Evolutionary conservation across 257 asterid species (phyloP).

Genomic region (Ilex asprella): DNA sequence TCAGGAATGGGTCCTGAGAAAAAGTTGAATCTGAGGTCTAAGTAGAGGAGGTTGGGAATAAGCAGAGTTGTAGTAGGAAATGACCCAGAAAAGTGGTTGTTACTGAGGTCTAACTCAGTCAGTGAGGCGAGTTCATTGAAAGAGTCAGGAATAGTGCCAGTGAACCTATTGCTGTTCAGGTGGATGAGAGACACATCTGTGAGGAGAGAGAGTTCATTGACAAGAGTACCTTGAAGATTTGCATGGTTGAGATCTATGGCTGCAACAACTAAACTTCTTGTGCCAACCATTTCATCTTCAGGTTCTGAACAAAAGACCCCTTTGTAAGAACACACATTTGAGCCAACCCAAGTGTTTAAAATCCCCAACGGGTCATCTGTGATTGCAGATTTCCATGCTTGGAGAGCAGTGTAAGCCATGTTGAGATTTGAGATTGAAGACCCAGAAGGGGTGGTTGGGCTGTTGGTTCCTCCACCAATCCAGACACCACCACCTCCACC

Average conservation of each 20-base stretch:
- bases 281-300: slow-evolving; percentile 45
- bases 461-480: slow-evolving; percentile 28
- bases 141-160: slow-evolving; percentile 49
- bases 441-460: slow-evolving; percentile 23
- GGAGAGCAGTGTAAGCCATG: slow-evolving; percentile 59
- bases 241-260: slow-evolving; percentile 86
- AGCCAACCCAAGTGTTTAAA: slow-evolving; percentile 51
- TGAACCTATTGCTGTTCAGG: slow-evolving; percentile 67
- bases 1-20: slow-evolving; percentile 64
- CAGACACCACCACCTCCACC: slow-evolving; percentile 35
- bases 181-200: slow-evolving; percentile 56
- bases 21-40: slow-evolving; percentile 71
- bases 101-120: slow-evolving; percentile 77
- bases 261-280: slow-evolving; percentile 34
- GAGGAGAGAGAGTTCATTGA: slow-evolving; percentile 42
- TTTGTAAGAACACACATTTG: slow-evolving; percentile 63
- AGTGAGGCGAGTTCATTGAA: slow-evolving; percentile 34
- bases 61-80: slow-evolving; percentile 43
- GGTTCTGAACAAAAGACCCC: slow-evolving; percentile 62
- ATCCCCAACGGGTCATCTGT: slow-evolving; percentile 60
- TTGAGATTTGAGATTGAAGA: slow-evolving; percentile 14
- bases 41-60: slow-evolving; percentile 54
- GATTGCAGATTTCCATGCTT: slow-evolving; percentile 84
- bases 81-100: slow-evolving; percentile 61
- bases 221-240: slow-evolving; percentile 54